phyloP scores from a whole-genome alignment of 495 filamentous ascomycete genomes.

The Talaromyces stipitatus region DNA sequence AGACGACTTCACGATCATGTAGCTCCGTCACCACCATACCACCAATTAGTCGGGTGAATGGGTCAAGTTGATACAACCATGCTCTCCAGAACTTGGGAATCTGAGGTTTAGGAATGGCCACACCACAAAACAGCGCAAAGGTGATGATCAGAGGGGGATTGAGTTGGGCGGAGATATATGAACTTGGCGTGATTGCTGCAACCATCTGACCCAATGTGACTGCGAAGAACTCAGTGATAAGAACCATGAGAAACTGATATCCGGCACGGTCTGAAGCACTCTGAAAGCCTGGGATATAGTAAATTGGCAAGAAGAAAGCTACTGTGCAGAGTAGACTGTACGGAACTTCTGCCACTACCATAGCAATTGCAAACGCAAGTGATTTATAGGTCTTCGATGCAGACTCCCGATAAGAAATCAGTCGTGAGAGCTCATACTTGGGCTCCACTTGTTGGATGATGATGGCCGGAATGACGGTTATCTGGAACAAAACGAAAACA shows the following conservation, averaged over 20 bases:
- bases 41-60: slow-evolving; percentile 74
- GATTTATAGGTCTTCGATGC: slow-evolving; percentile 70
- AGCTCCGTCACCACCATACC: slow-evolving; percentile 73
- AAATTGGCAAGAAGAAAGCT: slow-evolving; percentile 65
- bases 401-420: slow-evolving; percentile 72
- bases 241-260: slow-evolving; percentile 75
- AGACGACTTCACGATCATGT: slow-evolving; percentile 54
- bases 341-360: slow-evolving; percentile 69
- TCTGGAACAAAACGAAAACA: slow-evolving; percentile 79
- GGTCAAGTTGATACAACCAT: slow-evolving; percentile 78
- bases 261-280: slow-evolving; percentile 52
- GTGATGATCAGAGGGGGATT: slow-evolving; percentile 61
- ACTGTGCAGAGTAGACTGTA: slow-evolving; percentile 69
- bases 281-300: slow-evolving; percentile 63
- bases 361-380: slow-evolving; percentile 61
- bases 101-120: slow-evolving; percentile 65
- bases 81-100: slow-evolving; percentile 72
- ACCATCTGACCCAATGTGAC: slow-evolving; percentile 64
- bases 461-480: slow-evolving; percentile 66
- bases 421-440: slow-evolving; percentile 64
- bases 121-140: slow-evolving; percentile 62
- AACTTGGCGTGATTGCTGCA: slow-evolving; percentile 58
- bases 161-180: slow-evolving; percentile 63
- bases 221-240: slow-evolving; percentile 71
- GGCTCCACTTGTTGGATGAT: slow-evolving; percentile 73